Base-by-base conservation (phyloP, 2,329 filamentous ascomycete genomes). In the Sarocladiaceae sp. region DNA sequence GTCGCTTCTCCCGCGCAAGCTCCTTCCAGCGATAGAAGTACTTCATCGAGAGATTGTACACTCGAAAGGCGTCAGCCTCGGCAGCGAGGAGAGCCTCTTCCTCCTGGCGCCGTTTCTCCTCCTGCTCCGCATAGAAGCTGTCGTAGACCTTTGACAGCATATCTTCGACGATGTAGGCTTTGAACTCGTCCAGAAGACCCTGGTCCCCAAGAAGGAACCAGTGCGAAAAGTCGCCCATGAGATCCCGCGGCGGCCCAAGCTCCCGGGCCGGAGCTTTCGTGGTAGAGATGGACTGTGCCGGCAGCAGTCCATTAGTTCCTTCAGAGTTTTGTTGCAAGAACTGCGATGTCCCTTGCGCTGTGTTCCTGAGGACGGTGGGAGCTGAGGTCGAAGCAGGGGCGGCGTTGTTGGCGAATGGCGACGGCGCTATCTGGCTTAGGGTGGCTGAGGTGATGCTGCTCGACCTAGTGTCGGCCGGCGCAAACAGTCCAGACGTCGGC, bases 21-120 rank as follows among this genome's bases (percentile, higher is more conserved):
- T 75, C 62, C 47, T 73, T 76, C 80, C 80, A 84, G 17, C 69
- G 69, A 57, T 82, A 82, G 54, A 83, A 82, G 61, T 71, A 83
- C 46, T 75, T 80, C 54, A 82, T 66, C 12, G 69, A 66, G 26
- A 83, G 66, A 52, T 70, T 80, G 59, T 78, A 75, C 3, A 57
- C 59, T 33, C 76, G 71, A 57, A 77, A 80, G n/a, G 68, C 63
- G 15, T 70, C 67, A 13, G 78, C 78, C 51, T 77, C 66, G 2
- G 70, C 71, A 63, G 76, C 40, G 59, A 75, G 59, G 55, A 62
- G 59, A 17, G 73, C 71, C 36, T 81, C 77, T 57, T 80, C 77
- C 52, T 79, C 77, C 44, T 65, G 70, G 18, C 62, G 66, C 46
- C 59, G 67, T 35, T 69, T 69, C 52, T 74, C 72, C 17, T 67